Evolutionary conservation across 2,329 filamentous ascomycete genomes (phyloP).

Genomic region (Fusarium sp.): DNA sequence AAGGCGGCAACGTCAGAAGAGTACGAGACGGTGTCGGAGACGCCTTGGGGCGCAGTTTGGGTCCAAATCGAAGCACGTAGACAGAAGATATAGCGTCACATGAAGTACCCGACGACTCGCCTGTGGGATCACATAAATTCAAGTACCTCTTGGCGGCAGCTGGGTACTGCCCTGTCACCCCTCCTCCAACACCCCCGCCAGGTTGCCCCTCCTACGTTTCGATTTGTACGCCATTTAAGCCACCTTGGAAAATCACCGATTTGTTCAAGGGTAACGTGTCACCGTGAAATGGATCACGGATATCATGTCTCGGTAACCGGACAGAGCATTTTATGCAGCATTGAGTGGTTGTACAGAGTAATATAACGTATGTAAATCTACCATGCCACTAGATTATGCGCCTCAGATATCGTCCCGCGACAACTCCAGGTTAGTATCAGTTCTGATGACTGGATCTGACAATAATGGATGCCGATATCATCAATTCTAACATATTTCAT

Average conservation of each 20-base stretch:
- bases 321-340: slow-evolving; percentile 20
- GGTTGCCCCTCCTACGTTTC: slow-evolving; percentile 48
- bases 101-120: slow-evolving; percentile 17
- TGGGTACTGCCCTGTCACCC: slow-evolving; percentile 30
- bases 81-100: slow-evolving; percentile 44
- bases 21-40: slow-evolving; percentile 35
- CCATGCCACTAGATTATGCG: not conserved
- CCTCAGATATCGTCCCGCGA: not conserved
- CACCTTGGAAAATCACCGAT: slow-evolving; percentile 36
- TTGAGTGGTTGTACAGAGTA: slow-evolving; percentile 21
- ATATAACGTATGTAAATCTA: slow-evolving; percentile 6
- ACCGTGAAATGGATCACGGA: slow-evolving; percentile 9
- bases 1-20: slow-evolving; percentile 43
- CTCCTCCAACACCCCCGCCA: slow-evolving; percentile 36
- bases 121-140: not conserved
- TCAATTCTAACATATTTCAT: not conserved
- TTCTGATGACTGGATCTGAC: not conserved
- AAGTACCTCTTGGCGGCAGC: slow-evolving; percentile 26
- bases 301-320: slow-evolving; percentile 26
- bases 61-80: slow-evolving; percentile 30
- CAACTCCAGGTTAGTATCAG: not conserved
- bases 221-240: slow-evolving; percentile 33
- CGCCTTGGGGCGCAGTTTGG: slow-evolving; percentile 45
- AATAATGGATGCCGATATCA: not conserved
- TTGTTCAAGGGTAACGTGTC: slow-evolving; percentile 27